Percentiles rank a stretch among this genome's conserved stretches.
These are phyloP conservation scores for Phlegmacium glaucopus DNA, from an alignment of 768 basidiomycete genomes.

Conservation along the genomic window DNA sequence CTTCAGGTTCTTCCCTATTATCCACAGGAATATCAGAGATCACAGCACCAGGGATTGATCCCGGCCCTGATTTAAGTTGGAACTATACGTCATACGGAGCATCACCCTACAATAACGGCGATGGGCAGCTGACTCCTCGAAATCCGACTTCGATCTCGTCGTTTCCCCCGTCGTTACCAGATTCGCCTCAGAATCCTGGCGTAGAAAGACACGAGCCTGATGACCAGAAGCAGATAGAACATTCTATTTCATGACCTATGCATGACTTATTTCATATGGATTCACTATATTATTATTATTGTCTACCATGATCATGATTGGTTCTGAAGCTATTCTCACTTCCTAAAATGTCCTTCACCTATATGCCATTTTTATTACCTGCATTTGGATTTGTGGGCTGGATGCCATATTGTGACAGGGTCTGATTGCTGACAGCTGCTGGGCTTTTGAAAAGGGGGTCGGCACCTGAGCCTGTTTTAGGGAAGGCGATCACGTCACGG, in stretches of 20 bases:
- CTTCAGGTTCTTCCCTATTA: slow-evolving; percentile 17
- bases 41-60: slow-evolving; percentile 22
- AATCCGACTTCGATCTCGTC: slow-evolving; percentile 24
- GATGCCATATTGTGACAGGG: slow-evolving; percentile 66
- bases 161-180: slow-evolving; percentile 24
- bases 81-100: slow-evolving; percentile 35
- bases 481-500: slow-evolving; percentile 95
- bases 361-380: not conserved
- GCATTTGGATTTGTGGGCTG: slow-evolving; percentile 18
- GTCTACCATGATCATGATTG: too few species aligned
- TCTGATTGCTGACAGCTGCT: slow-evolving; percentile 47
- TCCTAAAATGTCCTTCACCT: not conserved
- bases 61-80: slow-evolving; percentile 34
- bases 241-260: not conserved
- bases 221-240: slow-evolving; percentile 16
- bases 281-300: too few species aligned
- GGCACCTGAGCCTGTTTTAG: slow-evolving; percentile 80
- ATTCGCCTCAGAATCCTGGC: slow-evolving; percentile 16
- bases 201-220: slow-evolving; percentile 21
- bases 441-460: slow-evolving; percentile 92
- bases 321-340: too few species aligned
- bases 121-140: slow-evolving; percentile 25
- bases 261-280: too few species aligned
- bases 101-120: slow-evolving; percentile 27
- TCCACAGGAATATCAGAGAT: slow-evolving; percentile 19